Base-by-base conservation (phyloP, 2,329 filamentous ascomycete species). In the Ceratocystis colombiana region DNA sequence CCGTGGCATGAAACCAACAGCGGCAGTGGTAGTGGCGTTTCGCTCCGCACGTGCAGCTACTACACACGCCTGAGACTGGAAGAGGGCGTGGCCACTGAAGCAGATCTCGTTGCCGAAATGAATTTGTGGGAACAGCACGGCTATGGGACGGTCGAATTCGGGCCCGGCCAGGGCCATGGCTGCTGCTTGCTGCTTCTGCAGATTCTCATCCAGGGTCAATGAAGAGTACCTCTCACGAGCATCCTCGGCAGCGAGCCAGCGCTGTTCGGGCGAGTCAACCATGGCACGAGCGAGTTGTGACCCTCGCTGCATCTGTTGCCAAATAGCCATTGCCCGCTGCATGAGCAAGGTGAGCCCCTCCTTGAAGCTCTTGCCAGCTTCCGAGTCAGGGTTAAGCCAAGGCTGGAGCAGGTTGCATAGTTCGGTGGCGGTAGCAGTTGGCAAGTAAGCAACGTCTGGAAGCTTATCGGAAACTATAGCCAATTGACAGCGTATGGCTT, bases 291-390 rank as follows among this genome's bases (percentile, higher is more conserved):
- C 64, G 8, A 64, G 66, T 46, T 64, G 64, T 17, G 66, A 68
- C 48, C 66, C 66, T n/a, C 61, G 61, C 45, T 68, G 66, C 66
- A 68, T 68, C 61, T 68, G 66, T 61, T 68, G 66, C 66, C 66
- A 68, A 33, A 68, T 68, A 15, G 66, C 61, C 61, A 65, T 65
- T 28, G 66, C 66, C 3, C 66, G 66, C 48, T 65, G 59, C 66
- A 68, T 68, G 1, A 68, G 33, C 59, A 59, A 61, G 1, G 53
- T 64, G 45, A 68, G 64, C 5, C 66, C 66, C 25, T 68, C 64
- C 28, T 68, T 64, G 30, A 68, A 68, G 37, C 46, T 57, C 50
- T 66, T 65, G 20, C 66, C 50, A 28, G 61, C 25, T 1, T 68
- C 64, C 8, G 55, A 59, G 30, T 59, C 46, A 2, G 33, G 20